These are phyloP conservation scores for Penicillium longicatenatum DNA, from an alignment of 495 filamentous ascomycete genomes.

Conservation along the genomic window DNA sequence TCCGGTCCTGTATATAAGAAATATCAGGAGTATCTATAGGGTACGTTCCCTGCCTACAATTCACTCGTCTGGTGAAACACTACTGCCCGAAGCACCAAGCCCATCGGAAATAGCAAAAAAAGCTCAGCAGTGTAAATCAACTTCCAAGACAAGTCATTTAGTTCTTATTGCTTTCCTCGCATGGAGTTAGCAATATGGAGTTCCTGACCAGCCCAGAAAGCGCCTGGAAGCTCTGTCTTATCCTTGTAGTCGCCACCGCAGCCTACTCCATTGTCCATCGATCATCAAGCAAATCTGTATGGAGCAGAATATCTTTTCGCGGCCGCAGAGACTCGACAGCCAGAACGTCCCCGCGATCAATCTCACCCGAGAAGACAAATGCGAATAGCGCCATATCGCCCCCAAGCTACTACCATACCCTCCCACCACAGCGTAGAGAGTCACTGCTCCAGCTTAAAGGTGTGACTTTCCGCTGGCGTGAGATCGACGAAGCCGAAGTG, in stretches of 20 bases:
- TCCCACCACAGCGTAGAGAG: constrained; percentile 59
- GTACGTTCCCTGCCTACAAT: background rate
- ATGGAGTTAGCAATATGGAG: constrained; percentile 19
- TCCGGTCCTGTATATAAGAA: background rate
- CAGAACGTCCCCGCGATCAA: constrained; percentile 57
- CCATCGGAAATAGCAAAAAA: background rate
- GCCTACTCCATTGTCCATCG: constrained; percentile 20
- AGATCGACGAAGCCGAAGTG: constrained; percentile 36
- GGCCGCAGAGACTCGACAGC: constrained; percentile 42
- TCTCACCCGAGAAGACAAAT: constrained; percentile 54
- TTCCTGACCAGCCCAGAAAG: constrained; percentile 14
- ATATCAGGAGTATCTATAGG: constrained; percentile 15
- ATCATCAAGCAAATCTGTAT: constrained; percentile 13
- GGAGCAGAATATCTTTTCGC: constrained; percentile 25
- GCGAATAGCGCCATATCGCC: constrained; percentile 25
- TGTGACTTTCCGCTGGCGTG: constrained; percentile 21
- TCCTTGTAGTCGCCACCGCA: constrained; percentile 26
- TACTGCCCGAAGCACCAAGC: background rate
- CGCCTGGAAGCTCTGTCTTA: constrained; percentile 27
- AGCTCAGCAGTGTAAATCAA: background rate
- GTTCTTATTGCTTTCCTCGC: constrained; percentile 1
- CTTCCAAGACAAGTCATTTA: background rate
- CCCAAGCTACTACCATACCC: constrained; percentile 46
- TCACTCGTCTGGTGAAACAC: background rate
- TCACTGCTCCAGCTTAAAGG: constrained; percentile 41